Percentiles rank a stretch among this genome's conserved stretches.
Conservation (phyloP, 2,329 filamentous ascomycete genomes). For the Torrubiellomyces zombiae region DNA sequence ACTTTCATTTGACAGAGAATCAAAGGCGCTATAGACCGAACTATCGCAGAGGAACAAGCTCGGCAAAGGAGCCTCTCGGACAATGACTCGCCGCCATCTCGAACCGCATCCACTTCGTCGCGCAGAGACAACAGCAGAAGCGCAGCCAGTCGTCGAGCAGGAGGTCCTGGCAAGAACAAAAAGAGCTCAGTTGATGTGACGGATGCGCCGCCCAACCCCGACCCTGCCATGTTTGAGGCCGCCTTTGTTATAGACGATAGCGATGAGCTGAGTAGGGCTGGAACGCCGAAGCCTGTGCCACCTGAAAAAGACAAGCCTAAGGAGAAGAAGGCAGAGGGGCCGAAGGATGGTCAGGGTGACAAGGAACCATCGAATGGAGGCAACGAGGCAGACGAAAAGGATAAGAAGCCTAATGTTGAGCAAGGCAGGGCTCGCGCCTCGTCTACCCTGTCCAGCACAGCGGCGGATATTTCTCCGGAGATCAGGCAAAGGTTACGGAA, state of each 20-base stretch:
- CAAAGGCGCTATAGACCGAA: conserved; percentile 69
- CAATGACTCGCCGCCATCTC: conserved; percentile 23
- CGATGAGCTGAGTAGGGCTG: conserved; percentile 46
- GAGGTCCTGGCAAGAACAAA: no score
- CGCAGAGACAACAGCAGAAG: conserved; percentile 22
- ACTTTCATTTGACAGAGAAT: conserved; percentile 49
- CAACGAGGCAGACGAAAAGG: conserved; percentile 6
- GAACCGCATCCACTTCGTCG: conserved; percentile 19
- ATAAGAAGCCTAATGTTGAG: conserved; percentile 5
- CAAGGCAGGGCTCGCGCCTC: no score
- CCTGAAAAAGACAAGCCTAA: conserved; percentile 17
- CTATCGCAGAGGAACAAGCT: conserved; percentile 83
- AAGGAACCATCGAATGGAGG: conserved; percentile 8
- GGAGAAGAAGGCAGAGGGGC: conserved; percentile 4
- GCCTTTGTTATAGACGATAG: conserved; percentile 79
- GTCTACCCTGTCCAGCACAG: no score
- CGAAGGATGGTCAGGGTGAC: conserved; percentile 8
- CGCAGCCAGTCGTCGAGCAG: conserved; percentile 8
- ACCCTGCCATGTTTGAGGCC: conserved; percentile 75
- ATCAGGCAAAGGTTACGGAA: conserved; percentile 61
- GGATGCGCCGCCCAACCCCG: conserved; percentile 39
- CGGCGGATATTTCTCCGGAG: no score
- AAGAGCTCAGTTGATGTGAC: conserved; percentile 19
- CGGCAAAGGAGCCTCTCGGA: conserved; percentile 44
- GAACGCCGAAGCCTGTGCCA: conserved; percentile 34